Base-by-base conservation (phyloP, 2,329 filamentous ascomycete species). In the Dactylellina cionopaga region DNA sequence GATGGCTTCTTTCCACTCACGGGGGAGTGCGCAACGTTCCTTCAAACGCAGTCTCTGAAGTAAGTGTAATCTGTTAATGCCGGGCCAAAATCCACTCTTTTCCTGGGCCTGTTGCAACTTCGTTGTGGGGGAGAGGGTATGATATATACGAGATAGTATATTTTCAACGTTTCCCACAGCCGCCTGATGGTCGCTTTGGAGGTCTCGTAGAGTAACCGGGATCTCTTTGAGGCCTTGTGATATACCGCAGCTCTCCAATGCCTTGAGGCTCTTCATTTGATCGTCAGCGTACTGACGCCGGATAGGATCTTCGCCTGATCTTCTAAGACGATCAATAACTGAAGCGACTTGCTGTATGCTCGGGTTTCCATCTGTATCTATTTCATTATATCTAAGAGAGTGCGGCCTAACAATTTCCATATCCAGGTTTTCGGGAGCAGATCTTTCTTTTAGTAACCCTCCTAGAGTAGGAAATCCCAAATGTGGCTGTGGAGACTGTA, bases 41-140 rank as follows among this genome's bases (percentile, higher is more conserved):
- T 29, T 52, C 4, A 72, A 7, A 0, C 46, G 52, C 17, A 72
- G 27, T 11, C 24, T 6, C 9, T 52, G 51, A 22, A 72, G 44
- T 19, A 65, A 4, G 2, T 65, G 22, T 9, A 58, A 4, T 6
- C 25, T 64, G 5, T 33, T 52, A 5, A 39, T 51, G 46, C 31
- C 46, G 1, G 46, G 46, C 64, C 75, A 65, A 65, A 75, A 47
- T 3, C 75, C 75, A 25, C 24, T 15, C 17, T 29, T 27, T n/a
- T 51, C 17, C 31, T 51, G 46, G 11, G 31, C 22, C 27, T 22
- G 11, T 51, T 51, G 46, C n/a, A 51, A n/a, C 27, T 31, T 51
- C 25, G 41, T 44, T 22, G 22, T 44, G 24, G 46, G 46, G 24
- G 46, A 51, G 17, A 51, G 10, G 27, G 27, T 31, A 31, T 10